Percentiles rank a stretch among this genome's conserved stretches.
Evolutionary conservation across 495 filamentous ascomycete species (phyloP).

Genomic region (Talaromyces ruber): DNA sequence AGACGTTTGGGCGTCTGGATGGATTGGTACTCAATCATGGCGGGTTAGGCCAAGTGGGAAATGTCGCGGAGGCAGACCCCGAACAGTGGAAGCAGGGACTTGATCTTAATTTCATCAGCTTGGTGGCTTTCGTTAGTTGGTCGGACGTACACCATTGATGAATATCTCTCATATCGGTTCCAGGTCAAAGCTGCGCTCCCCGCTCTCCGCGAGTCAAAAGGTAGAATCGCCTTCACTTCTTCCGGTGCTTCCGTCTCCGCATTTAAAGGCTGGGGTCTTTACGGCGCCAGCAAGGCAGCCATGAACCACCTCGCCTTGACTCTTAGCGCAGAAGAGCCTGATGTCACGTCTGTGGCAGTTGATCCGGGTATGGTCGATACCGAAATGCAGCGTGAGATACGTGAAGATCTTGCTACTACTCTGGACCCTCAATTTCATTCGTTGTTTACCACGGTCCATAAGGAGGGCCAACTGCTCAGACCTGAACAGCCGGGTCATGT

Average conservation of each 20-base stretch:
- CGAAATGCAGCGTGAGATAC: neutral
- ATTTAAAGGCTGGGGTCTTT: constrained; percentile 69
- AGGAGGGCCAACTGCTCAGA: neutral
- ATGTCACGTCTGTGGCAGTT: constrained; percentile 10
- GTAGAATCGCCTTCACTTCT: neutral
- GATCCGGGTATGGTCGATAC: neutral
- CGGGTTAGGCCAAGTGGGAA: neutral
- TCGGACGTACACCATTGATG: neutral
- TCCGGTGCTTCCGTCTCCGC: constrained; percentile 18
- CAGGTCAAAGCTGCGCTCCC: neutral
- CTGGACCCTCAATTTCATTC: neutral
- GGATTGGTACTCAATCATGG: neutral
- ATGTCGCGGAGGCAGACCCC: neutral
- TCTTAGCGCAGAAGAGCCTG: constrained; percentile 72
- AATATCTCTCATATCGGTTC: neutral
- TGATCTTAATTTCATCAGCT: neutral
- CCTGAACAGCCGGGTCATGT: neutral
- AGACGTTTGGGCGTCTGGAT: neutral
- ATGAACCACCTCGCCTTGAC: constrained; percentile 73
- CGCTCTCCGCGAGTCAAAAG: neutral
- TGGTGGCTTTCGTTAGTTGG: neutral
- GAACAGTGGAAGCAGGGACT: neutral
- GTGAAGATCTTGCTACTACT: neutral
- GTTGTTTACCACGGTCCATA: neutral
- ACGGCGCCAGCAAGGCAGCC: constrained; percentile 84